Conservation (phyloP, 2,329 filamentous ascomycete genomes). For the Coniochaeta prunicola region DNA sequence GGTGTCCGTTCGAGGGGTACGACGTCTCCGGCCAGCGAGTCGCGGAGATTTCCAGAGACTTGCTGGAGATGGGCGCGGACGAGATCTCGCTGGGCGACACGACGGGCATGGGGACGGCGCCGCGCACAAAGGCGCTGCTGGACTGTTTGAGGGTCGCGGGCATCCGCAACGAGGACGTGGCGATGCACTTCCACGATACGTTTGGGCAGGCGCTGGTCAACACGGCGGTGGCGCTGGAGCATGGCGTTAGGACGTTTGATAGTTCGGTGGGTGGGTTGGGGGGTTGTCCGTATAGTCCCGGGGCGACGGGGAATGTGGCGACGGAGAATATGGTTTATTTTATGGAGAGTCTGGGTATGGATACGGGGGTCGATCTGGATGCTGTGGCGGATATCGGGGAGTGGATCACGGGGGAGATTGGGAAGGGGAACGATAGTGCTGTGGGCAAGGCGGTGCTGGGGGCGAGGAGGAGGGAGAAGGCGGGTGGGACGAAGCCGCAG, state of each 20-base stretch:
- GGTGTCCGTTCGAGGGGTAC: conserved; percentile 68
- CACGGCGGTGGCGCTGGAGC: conserved; percentile 66
- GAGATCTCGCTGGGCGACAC: conserved; percentile 89
- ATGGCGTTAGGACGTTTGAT: conserved; percentile 74
- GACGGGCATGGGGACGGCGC: conserved; percentile 82
- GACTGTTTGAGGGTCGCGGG: conserved; percentile 59
- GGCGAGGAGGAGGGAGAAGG: conserved; percentile 25
- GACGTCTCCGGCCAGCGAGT: conserved; percentile 57
- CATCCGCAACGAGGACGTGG: conserved; percentile 62
- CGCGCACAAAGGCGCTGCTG: conserved; percentile 57
- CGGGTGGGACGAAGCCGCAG: conserved; percentile 1
- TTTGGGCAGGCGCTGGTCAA: conserved; percentile 84
- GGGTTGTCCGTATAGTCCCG: conserved; percentile 78
- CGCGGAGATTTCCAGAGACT: conserved; percentile 56
- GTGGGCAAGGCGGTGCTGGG: conserved; percentile 61
- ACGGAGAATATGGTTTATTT: conserved; percentile 81
- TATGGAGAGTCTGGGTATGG: conserved; percentile 64
- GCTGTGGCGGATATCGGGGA: conserved; percentile 60
- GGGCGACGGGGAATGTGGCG: conserved; percentile 78
- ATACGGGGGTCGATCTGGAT: conserved; percentile 65
- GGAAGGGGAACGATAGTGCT: conserved; percentile 55
- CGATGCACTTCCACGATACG: conserved; percentile 85
- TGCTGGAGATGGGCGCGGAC: conserved; percentile 82
- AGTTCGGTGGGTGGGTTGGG: conserved; percentile 73
- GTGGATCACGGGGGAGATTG: conserved; percentile 63